phyloP scores from a whole-genome alignment of 2,329 filamentous ascomycete genomes.

The Colletotrichum sp. region DNA sequence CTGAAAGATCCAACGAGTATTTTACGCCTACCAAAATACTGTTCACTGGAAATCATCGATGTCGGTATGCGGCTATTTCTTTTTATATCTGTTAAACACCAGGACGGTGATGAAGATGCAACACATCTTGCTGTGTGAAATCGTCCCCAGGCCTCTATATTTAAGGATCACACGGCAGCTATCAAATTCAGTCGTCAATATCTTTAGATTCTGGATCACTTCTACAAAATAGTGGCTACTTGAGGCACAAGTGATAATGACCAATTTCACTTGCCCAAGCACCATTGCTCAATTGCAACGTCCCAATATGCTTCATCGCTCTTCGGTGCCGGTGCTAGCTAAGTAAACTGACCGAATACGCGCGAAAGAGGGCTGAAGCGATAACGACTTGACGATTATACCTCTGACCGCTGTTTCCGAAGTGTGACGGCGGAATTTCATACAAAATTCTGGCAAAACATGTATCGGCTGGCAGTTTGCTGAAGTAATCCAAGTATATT shows the following conservation, averaged over 20 bases:
- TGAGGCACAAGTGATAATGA: background rate
- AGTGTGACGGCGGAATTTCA: fast-evolving
- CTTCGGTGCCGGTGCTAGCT: background rate
- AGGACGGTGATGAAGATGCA: background rate
- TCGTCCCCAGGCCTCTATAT: background rate
- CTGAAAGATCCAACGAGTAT: background rate
- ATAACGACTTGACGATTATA: fast-evolving
- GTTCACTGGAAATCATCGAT: too few species aligned
- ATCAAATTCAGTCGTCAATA: background rate
- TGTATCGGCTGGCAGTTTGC: too few species aligned
- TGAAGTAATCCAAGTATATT: background rate
- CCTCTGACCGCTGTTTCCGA: background rate
- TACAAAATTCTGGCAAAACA: background rate
- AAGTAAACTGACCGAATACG: background rate
- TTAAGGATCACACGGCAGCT: background rate
- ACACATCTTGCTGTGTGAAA: background rate
- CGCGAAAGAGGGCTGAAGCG: background rate
- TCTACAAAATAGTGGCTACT: fast-evolving
- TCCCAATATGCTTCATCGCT: background rate
- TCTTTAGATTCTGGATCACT: too few species aligned
- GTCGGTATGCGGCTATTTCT: too few species aligned
- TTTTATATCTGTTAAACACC: background rate
- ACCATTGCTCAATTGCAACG: background rate
- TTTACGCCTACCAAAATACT: too few species aligned
- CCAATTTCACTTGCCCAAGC: background rate